Conservation (phyloP, 495 filamentous ascomycete species). For the Xylaria intraflava region DNA sequence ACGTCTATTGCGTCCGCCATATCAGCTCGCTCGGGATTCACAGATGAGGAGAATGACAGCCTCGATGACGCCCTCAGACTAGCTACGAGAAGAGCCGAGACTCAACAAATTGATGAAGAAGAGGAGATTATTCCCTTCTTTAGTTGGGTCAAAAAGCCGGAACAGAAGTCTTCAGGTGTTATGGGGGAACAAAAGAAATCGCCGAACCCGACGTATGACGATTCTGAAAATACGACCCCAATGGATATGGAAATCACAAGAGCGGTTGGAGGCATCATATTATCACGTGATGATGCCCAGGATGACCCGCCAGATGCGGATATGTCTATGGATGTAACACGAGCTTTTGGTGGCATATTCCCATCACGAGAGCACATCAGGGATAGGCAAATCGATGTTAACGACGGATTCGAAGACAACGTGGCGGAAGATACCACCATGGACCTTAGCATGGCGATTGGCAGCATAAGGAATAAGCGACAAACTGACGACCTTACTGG, state of each 20-base stretch:
- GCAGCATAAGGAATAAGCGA: conserved; percentile 46
- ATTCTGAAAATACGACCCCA: conserved; percentile 21
- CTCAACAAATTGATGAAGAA: conserved; percentile 66
- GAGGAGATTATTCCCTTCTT: conserved; percentile 70
- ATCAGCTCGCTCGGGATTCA: conserved; percentile 46
- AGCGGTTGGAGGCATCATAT: conserved; percentile 51
- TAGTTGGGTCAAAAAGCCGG: conserved; percentile 40
- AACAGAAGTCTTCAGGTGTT: conserved; percentile 6
- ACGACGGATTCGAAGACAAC: conserved; percentile 20
- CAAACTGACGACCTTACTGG: conserved; percentile 24
- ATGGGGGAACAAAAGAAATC: conserved; percentile 11
- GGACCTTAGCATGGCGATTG: conserved; percentile 70
- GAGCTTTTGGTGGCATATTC: conserved; percentile 74
- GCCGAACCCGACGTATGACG: conserved; percentile 3
- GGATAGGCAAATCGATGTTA: conserved; percentile 20
- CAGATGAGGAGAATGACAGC: conserved; percentile 55
- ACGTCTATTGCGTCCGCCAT: conserved; percentile 53
- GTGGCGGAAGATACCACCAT: conserved; percentile 49
- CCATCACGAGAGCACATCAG: conserved; percentile 31
- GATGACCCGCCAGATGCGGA: conserved; percentile 50
- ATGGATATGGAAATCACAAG: conserved; percentile 52
- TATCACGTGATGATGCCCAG: conserved; percentile 19
- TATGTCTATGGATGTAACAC: conserved; percentile 81
- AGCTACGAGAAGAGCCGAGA: conserved; percentile 65
- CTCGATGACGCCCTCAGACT: conserved; percentile 72